phyloP scores from a whole-genome alignment of 225 moss, liverwort and hornwort species.

The Sphagnum contortum region DNA sequence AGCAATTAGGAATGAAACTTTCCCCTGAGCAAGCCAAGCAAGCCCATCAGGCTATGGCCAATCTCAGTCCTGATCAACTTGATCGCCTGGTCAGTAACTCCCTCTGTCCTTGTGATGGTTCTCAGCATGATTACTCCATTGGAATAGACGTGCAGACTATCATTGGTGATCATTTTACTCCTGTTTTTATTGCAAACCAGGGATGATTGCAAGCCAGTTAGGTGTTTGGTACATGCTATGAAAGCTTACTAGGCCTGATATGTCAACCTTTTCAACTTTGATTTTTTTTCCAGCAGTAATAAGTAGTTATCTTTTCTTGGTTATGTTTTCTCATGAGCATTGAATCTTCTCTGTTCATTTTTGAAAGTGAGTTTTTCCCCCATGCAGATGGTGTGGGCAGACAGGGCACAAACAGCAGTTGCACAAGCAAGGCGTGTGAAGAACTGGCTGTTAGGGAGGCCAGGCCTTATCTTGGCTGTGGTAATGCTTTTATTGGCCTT shows the following conservation, averaged over 20 bases:
- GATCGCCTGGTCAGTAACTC: slow-evolving; percentile 57
- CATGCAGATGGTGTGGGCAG: slow-evolving; percentile 92
- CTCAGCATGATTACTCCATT: neutral
- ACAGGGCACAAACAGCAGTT: slow-evolving; percentile 59
- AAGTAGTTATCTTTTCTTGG: too few relatives aligned
- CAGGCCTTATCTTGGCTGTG: slow-evolving; percentile 70
- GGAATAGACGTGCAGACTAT: too few relatives aligned
- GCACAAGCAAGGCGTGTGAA: slow-evolving; percentile 59
- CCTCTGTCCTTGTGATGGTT: neutral
- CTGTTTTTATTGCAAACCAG: neutral
- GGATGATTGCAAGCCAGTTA: neutral
- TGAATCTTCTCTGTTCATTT: too few relatives aligned
- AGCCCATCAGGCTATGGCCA: slow-evolving; percentile 88
- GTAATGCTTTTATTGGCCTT: slow-evolving; percentile 63
- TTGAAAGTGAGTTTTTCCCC: too few relatives aligned
- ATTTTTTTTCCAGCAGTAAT: too few relatives aligned
- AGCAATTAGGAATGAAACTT: slow-evolving; percentile 87
- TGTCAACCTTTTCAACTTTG: neutral
- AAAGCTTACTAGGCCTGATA: neutral
- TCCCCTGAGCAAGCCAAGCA: slow-evolving; percentile 83
- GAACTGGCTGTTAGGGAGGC: slow-evolving; percentile 79
- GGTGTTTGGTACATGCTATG: neutral
- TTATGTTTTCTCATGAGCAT: too few relatives aligned
- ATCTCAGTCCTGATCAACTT: slow-evolving; percentile 80
- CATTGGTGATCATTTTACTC: neutral